A percentile compares a stretch with the other conserved stretches of the same genome.
Conservation (phyloP, 345 rosid species). For the Eucalyptus paniculata region DNA sequence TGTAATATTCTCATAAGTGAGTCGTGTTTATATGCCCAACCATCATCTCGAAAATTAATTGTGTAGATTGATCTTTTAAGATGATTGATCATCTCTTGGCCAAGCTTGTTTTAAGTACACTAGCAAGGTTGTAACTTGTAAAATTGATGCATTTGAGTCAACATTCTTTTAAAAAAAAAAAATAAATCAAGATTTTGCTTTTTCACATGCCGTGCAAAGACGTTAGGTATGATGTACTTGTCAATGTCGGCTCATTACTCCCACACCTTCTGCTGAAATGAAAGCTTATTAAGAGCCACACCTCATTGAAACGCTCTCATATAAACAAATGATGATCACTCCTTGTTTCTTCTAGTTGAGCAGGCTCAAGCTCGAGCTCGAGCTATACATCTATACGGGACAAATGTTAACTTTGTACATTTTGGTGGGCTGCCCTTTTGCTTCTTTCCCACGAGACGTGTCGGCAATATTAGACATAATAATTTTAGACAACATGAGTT, state of each 20-base stretch:
- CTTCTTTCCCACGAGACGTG: rapidly evolving
- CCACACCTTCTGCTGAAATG: not conserved
- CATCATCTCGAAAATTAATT: not conserved
- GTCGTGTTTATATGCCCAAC: not conserved
- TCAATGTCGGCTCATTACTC: not conserved
- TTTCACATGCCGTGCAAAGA: rapidly evolving
- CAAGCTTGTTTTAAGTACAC: not conserved
- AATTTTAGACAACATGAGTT: not conserved
- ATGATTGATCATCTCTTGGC: not conserved
- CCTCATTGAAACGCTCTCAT: not conserved
- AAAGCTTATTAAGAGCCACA: not conserved
- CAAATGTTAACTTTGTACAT: not conserved
- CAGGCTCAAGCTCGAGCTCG: too few species aligned
- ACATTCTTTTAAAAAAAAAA: rapidly evolving
- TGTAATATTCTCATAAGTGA: not conserved
- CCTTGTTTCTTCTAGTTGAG: not conserved
- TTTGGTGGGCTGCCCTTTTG: not conserved
- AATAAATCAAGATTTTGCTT: not conserved
- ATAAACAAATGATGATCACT: not conserved
- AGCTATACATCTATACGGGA: not conserved
- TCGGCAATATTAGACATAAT: not conserved
- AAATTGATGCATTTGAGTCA: not conserved
- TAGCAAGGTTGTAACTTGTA: not conserved
- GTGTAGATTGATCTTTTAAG: not conserved
- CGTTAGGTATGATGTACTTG: rapidly evolving